phyloP scores from a whole-genome alignment of 75 land plant genomes.

The Adiantum capillusveneris region DNA sequence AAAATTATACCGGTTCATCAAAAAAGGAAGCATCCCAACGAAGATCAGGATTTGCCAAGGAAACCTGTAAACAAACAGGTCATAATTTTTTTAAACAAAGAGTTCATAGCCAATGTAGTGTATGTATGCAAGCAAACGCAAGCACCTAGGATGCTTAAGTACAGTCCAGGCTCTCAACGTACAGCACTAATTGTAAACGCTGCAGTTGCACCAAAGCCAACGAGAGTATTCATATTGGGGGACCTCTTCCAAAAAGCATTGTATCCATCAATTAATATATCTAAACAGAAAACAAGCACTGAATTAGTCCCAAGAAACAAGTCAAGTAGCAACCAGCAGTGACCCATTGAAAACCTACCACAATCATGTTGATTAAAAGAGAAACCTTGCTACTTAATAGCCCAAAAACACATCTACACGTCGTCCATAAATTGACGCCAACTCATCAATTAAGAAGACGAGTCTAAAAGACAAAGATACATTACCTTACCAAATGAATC shows the following conservation, averaged over 20 bases:
- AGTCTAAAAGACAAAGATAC: no score
- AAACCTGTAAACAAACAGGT: conserved; percentile 38
- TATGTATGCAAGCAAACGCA: background rate
- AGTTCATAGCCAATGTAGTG: no score
- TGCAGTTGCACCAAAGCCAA: conserved; percentile 86
- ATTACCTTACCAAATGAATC: no score
- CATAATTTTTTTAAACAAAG: no score
- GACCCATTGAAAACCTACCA: no score
- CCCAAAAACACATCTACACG: no score
- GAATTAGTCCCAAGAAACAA: no score
- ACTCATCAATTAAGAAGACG: no score
- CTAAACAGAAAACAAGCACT: conserved; percentile 44
- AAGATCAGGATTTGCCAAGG: conserved; percentile 68
- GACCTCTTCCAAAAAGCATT: conserved; percentile 67
- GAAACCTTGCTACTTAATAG: no score
- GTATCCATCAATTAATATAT: conserved; percentile 70
- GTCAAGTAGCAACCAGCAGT: no score
- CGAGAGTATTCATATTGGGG: conserved; percentile 97
- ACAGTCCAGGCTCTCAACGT: conserved; percentile 12
- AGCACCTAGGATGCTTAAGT: background rate
- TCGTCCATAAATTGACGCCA: no score
- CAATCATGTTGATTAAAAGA: no score
- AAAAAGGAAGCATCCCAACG: conserved; percentile 93
- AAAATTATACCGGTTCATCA: conserved; percentile 75
- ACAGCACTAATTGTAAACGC: conserved; percentile 88